phyloP scores from a whole-genome alignment of 495 filamentous ascomycete genomes.

The Sordaria brevicollis region DNA sequence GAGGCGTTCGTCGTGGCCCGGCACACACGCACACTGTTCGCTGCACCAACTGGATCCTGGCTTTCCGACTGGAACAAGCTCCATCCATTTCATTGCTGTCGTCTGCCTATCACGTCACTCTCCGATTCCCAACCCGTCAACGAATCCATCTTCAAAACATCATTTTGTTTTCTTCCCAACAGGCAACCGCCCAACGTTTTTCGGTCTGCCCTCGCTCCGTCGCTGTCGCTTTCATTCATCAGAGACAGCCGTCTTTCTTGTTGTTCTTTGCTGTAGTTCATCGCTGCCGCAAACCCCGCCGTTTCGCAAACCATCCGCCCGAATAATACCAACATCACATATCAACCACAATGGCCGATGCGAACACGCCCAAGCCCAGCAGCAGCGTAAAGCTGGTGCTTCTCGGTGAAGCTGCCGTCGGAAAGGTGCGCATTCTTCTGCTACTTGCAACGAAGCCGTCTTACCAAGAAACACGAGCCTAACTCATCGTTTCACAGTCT shows the following conservation, averaged over 20 bases:
- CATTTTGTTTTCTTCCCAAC: not conserved
- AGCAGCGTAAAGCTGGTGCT: slow-evolving; percentile 98
- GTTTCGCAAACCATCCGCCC: not conserved
- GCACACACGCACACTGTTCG: slow-evolving; percentile 2
- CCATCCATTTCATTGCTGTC: not conserved
- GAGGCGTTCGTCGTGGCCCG: slow-evolving; percentile 2
- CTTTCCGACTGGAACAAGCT: not conserved
- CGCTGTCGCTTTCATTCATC: not conserved
- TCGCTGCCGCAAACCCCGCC: not conserved
- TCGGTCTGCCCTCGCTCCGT: not conserved
- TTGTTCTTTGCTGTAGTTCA: not conserved
- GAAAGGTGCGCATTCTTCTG: slow-evolving; percentile 59
- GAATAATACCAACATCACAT: not conserved
- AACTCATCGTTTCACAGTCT: slow-evolving; percentile 47
- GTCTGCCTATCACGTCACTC: slow-evolving; percentile 26
- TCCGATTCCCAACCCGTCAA: not conserved
- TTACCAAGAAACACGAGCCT: slow-evolving; percentile 6
- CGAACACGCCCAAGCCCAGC: slow-evolving; percentile 78
- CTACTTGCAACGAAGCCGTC: not conserved
- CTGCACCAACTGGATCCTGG: slow-evolving; percentile 8
- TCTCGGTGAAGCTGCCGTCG: slow-evolving; percentile 92
- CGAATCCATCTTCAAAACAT: not conserved
- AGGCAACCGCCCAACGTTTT: not conserved
- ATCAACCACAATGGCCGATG: slow-evolving; percentile 35
- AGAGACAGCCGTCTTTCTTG: not conserved